A percentile compares a stretch with the other conserved stretches of the same genome.
Evolutionary conservation across 2,329 filamentous ascomycete species (phyloP).

Genomic region (Ustulina deusta): DNA sequence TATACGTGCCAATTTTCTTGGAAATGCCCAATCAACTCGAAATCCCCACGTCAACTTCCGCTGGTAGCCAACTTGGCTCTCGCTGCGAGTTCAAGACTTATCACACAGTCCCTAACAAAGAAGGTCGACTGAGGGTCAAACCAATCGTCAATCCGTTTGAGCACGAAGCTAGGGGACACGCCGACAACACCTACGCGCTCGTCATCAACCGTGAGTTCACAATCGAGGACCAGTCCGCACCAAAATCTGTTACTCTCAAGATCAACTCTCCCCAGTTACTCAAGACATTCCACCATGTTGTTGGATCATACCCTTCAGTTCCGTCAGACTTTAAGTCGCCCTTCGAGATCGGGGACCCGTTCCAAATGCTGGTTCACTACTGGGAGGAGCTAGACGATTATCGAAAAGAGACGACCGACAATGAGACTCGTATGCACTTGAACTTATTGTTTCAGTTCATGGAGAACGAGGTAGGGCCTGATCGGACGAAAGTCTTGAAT

Average conservation of each 20-base stretch:
- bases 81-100: conserved; percentile 35
- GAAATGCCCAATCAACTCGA: conserved; percentile 12
- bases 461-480: conserved; percentile 35
- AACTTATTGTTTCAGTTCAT: conserved; percentile 43
- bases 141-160: conserved; percentile 31
- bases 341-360: conserved; percentile 36
- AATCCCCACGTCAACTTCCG: neutral
- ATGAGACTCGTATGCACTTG: conserved; percentile 37
- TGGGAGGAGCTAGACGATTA: conserved; percentile 40
- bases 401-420: conserved; percentile 18
- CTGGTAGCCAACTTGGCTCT: conserved; percentile 17
- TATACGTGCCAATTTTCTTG: neutral
- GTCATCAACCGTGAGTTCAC: conserved; percentile 35
- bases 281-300: conserved; percentile 34
- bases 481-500: conserved; percentile 31
- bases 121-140: conserved; percentile 32
- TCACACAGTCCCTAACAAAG: conserved; percentile 33
- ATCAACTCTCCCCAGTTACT: conserved; percentile 42
- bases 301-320: conserved; percentile 34
- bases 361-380: conserved; percentile 41
- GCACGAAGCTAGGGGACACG: neutral
- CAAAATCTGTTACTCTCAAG: conserved; percentile 34
- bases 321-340: conserved; percentile 39
- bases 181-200: conserved; percentile 34
- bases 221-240: conserved; percentile 27